Percentiles rank a stretch among this genome's conserved stretches.
phyloP scores from a whole-genome alignment of 2,329 filamentous ascomycete species.

The Chaetomiaceae sp. region DNA sequence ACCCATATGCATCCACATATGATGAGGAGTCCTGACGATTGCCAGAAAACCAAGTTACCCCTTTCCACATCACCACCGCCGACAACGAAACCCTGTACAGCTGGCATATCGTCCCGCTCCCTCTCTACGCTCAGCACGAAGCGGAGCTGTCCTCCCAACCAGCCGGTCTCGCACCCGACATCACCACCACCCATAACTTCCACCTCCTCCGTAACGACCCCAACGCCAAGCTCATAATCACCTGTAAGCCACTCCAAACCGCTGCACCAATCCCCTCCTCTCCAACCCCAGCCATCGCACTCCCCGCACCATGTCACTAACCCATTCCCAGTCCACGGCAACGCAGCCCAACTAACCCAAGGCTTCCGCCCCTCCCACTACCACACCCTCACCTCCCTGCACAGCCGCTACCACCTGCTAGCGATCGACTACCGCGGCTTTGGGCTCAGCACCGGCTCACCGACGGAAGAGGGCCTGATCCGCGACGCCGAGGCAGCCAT shows the following conservation, averaged over 20 bases:
- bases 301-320: neutral
- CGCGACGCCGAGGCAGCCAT: conserved; percentile 70
- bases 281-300: neutral
- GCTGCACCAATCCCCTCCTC: conserved; percentile 1
- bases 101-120: conserved; percentile 84
- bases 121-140: conserved; percentile 70
- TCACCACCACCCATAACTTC: conserved; percentile 55
- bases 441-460: conserved; percentile 72
- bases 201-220: conserved; percentile 59
- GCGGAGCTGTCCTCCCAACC: conserved; percentile 50
- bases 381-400: conserved; percentile 63
- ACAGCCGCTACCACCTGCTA: conserved; percentile 74
- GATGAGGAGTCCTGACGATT: neutral
- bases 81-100: conserved; percentile 77
- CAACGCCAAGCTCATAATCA: conserved; percentile 58
- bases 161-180: conserved; percentile 46
- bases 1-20: too few relatives aligned
- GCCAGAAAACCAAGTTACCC: conserved; percentile 78
- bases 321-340: conserved; percentile 43
- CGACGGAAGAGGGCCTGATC: conserved; percentile 76
- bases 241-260: conserved; percentile 43
- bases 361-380: conserved; percentile 71
- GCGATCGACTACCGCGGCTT: conserved; percentile 89
- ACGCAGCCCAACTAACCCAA: conserved; percentile 82
- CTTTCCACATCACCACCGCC: conserved; percentile 69